These are phyloP conservation scores for Colletotrichum endophyticum DNA, from an alignment of 2,329 filamentous ascomycete species.

Conservation along the genomic window DNA sequence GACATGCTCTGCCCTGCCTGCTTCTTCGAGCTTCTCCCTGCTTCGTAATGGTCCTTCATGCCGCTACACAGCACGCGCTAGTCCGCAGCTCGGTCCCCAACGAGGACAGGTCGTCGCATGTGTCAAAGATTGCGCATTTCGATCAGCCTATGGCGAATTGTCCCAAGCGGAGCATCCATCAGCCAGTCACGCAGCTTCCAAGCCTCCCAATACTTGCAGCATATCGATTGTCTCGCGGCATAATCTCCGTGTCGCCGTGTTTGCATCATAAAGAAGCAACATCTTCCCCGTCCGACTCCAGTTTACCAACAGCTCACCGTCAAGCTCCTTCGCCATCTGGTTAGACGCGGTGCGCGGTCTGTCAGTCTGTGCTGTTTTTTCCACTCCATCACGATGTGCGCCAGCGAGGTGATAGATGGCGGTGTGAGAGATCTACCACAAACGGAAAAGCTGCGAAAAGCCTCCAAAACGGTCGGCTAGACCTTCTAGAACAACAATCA, in stretches of 20 bases:
- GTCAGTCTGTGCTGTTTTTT: background rate
- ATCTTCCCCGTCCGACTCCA: background rate
- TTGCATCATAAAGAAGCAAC: conserved; percentile 8
- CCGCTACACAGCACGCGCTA: background rate
- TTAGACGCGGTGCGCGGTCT: background rate
- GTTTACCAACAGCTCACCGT: background rate
- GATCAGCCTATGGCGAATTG: conserved; percentile 18
- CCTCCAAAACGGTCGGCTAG: background rate
- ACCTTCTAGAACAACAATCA: conserved; percentile 5
- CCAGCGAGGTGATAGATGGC: background rate
- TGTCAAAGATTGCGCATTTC: conserved; percentile 14
- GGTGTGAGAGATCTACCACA: conserved; percentile 9
- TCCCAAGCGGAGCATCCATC: background rate
- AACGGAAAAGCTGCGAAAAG: background rate
- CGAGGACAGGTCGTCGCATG: background rate
- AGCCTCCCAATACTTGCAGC: background rate
- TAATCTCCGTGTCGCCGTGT: background rate
- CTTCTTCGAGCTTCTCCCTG: conserved; percentile 3
- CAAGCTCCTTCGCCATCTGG: background rate
- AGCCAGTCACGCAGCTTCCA: background rate
- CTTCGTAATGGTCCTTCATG: conserved; percentile 1
- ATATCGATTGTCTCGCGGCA: background rate
- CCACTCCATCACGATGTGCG: background rate
- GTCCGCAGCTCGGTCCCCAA: background rate
- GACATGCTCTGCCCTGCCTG: background rate